Conservation (phyloP, 129 eudicot species). For the Flaveria brownii region DNA sequence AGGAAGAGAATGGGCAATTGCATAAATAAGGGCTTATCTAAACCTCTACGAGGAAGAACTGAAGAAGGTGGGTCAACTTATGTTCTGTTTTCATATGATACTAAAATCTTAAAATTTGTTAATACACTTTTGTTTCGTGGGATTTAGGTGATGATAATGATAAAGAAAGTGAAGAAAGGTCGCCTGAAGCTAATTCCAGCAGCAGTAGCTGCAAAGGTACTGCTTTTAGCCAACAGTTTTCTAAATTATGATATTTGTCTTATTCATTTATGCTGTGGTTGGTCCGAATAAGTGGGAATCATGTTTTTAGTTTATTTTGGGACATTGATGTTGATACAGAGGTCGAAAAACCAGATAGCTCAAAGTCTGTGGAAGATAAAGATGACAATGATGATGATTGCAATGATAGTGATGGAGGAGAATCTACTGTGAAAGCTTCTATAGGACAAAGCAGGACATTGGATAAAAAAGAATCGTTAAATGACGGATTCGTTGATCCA, state of each 20-base stretch:
- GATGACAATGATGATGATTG: conserved; percentile 33
- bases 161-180: conserved; percentile 23
- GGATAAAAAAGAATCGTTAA: conserved; percentile 18
- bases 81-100: not conserved
- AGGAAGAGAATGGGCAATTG: conserved; percentile 49
- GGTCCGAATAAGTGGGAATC: conserved; percentile 18
- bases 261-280: not conserved
- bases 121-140: conserved; percentile 9
- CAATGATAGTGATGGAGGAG: conserved; percentile 27
- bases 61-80: conserved; percentile 43
- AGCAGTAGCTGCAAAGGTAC: conserved; percentile 32
- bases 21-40: conserved; percentile 38
- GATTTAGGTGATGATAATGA: conserved; percentile 31
- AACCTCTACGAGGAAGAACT: conserved; percentile 16
- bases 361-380: conserved; percentile 27
- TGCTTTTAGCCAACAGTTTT: conserved; percentile 19
- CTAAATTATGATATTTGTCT: not conserved
- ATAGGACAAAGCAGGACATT: conserved; percentile 16
- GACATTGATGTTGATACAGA: conserved; percentile 29
- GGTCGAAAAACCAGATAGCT: conserved; percentile 31
- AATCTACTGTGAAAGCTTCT: conserved; percentile 23
- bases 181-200: conserved; percentile 30
- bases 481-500: conserved; percentile 22
- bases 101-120: not conserved
- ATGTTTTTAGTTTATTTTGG: conserved; percentile 12